Evolutionary conservation across 805 yeast species (phyloP), one percentile per base, ranked within the genome.

Genomic region (Blastobotrys americana): DNA sequence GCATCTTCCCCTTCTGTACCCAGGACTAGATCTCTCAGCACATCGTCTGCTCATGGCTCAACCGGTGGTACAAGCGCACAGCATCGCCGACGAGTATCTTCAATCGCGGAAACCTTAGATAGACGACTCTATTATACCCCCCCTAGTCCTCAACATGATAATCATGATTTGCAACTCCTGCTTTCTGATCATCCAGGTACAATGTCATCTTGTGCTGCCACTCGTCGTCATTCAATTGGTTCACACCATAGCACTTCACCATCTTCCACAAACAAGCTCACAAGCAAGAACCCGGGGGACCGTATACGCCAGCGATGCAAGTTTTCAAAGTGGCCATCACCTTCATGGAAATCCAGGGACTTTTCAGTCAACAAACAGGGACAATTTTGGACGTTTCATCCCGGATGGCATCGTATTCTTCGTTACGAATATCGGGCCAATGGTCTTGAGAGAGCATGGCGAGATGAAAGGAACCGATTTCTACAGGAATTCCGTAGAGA

Each of bases 371-470:
- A 52, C 23, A 16, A 41, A 3, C 21, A 23, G 27, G 51, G 45
- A 17, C 39, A 50, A 23, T 9, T 21, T 17, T 34, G 45, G 51
- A 43, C 34, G 33, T 28, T 43, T 9, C 58, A 50, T 17, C 58
- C 58, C 9, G 41, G 52, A 21, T 54, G 58, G 58, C 56, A 55
- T 36, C 46, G 58, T 19, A 37, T 55, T 15, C 39, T 55, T 46
- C 37, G 58, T 4, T 45, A 46, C 13, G 53, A 55, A 42, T 54
- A 55, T 37, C 38, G 45, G 21, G 21, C 34, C 20, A 40, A 40
- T 31, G 58, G 59, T 6, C 46, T 44, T 36, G 57, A 55, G 17
- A 45, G 50, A 9, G 20, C 48, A 13, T 55, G 59, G 59, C 34
- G 53, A 19, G 55, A 46, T 10, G 59, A 55, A 35, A 46, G 59